These are phyloP conservation scores for Eucalyptus curtisii DNA, from an alignment of 345 rosid genomes.

Conservation along the genomic window DNA sequence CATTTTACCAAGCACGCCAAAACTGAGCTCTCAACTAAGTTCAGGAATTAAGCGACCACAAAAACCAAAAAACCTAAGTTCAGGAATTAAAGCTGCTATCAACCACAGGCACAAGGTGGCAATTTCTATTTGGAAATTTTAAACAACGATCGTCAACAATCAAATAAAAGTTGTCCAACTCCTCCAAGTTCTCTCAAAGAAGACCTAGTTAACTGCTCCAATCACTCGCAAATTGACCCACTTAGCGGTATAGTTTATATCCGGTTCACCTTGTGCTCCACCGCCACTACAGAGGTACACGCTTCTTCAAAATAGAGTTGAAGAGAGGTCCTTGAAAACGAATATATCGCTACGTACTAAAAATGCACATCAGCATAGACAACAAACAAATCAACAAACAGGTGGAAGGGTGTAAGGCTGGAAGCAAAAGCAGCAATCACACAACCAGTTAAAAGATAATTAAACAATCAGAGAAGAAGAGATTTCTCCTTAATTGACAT, in stretches of 20 bases:
- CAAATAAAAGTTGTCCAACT: background rate
- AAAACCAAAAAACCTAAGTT: too few relatives aligned
- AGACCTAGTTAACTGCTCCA: background rate
- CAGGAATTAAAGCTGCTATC: background rate
- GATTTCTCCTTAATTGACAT: background rate
- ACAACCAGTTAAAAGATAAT: background rate
- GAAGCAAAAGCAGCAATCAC: background rate
- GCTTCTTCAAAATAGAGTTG: background rate
- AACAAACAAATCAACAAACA: background rate
- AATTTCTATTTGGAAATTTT: background rate
- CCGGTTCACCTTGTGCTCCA: background rate
- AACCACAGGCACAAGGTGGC: background rate
- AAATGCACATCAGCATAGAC: background rate
- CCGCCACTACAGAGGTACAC: background rate
- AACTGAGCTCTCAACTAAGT: background rate
- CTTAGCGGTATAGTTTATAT: background rate
- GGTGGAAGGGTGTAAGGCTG: background rate
- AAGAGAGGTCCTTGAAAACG: background rate
- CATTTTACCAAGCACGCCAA: background rate
- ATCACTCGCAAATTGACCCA: background rate
- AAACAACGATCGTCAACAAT: background rate
- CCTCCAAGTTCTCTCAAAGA: background rate
- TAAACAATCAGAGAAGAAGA: background rate
- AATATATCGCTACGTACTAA: background rate
- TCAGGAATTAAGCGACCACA: too few relatives aligned